Percentiles rank a stretch among this genome's conserved stretches.
These are phyloP conservation scores for Epichloe amarillans DNA, from an alignment of 2,329 filamentous ascomycete genomes.

Conservation along the genomic window DNA sequence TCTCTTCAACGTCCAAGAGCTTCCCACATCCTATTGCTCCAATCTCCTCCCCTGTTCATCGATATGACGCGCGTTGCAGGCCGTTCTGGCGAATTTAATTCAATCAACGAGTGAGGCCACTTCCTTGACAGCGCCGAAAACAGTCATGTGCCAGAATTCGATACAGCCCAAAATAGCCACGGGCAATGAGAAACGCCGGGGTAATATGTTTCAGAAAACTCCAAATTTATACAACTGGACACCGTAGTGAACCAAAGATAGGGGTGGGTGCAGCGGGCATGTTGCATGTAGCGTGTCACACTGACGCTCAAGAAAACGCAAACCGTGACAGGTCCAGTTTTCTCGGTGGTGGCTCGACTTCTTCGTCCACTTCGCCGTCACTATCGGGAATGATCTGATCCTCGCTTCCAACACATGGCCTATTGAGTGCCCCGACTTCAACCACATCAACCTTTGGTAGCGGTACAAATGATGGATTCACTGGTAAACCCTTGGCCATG, in stretches of 20 bases:
- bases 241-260: neutral
- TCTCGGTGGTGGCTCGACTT: conserved; percentile 17
- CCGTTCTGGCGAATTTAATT: neutral
- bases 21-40: neutral
- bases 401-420: conserved; percentile 34
- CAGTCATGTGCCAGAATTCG: neutral
- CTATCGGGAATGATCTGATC: conserved; percentile 42
- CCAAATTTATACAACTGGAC: neutral
- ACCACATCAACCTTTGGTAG: conserved; percentile 39
- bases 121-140: neutral
- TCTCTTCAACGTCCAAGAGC: neutral
- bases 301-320: conserved; percentile 20
- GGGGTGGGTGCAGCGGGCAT: neutral
- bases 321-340: conserved; percentile 37
- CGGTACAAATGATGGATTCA: conserved; percentile 42
- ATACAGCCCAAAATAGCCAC: neutral
- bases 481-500: conserved; percentile 23
- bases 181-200: conserved; percentile 5
- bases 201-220: neutral
- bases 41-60: too few relatives aligned
- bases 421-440: conserved; percentile 39
- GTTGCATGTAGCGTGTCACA: neutral
- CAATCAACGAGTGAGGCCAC: neutral
- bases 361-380: conserved; percentile 31
- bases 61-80: too few relatives aligned